Conservation (phyloP, 305 asterid genomes). For the Fraxinus floribunda region DNA sequence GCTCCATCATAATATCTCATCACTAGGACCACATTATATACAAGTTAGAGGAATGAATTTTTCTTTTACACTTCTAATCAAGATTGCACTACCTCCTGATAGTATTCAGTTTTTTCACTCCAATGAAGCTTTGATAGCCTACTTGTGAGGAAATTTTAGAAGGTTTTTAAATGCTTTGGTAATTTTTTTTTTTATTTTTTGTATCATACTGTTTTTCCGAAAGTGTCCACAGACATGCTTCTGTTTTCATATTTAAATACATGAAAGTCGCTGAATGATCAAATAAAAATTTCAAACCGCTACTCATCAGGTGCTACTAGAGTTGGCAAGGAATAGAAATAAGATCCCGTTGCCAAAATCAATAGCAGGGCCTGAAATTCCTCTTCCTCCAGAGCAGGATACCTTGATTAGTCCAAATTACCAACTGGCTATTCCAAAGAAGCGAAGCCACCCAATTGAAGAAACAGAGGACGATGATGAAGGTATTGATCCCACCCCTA, state of each 20-base stretch:
- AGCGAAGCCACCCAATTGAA: slow-evolving; percentile 49
- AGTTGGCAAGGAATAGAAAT: slow-evolving; percentile 82
- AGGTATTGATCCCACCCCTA: slow-evolving; percentile 37
- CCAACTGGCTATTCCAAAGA: slow-evolving; percentile 69
- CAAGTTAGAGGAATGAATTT: not conserved
- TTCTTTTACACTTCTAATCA: not conserved
- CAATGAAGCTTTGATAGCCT: not conserved
- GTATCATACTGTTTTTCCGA: not conserved
- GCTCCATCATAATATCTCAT: not conserved
- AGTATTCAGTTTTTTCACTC: not conserved
- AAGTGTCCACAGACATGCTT: not conserved
- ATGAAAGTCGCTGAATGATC: not conserved
- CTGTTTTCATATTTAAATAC: not conserved
- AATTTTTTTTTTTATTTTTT: too few relatives aligned
- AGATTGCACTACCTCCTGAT: not conserved
- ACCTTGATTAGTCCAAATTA: slow-evolving; percentile 83
- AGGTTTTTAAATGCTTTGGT: not conserved
- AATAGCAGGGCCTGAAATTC: slow-evolving; percentile 53
- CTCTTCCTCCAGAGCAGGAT: slow-evolving; percentile 78
- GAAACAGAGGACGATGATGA: slow-evolving; percentile 88
- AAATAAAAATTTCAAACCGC: not conserved
- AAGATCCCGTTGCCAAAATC: slow-evolving; percentile 76
- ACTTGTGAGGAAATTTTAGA: not conserved
- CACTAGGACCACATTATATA: not conserved
- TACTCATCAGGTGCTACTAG: slow-evolving; percentile 63